phyloP scores from a whole-genome alignment of 768 basidiomycete species.

The Pleurotus salmoneostramineus region DNA sequence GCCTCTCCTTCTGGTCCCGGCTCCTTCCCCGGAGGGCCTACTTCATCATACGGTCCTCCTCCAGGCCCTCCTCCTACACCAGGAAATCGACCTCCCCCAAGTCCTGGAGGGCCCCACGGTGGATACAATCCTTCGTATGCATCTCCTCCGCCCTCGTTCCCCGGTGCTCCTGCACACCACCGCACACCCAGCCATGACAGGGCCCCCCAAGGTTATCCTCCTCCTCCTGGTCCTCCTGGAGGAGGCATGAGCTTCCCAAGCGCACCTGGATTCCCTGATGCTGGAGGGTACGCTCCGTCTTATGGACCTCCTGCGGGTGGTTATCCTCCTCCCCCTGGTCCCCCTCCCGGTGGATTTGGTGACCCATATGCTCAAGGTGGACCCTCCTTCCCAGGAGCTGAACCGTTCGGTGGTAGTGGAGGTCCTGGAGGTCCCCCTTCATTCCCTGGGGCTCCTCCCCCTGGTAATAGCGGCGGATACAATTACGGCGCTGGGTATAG shows the following conservation, averaged over 20 bases:
- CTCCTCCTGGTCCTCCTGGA: conserved; percentile 5
- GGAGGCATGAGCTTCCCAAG: conserved; percentile 1
- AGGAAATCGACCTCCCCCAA: not conserved
- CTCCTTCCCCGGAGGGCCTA: conserved; percentile 11
- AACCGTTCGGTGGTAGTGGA: conserved; percentile 22
- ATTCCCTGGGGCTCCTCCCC: conserved; percentile 12
- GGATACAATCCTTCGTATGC: conserved; percentile 7
- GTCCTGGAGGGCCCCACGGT: conserved; percentile 7
- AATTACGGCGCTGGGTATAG: not conserved
- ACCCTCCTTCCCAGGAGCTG: conserved; percentile 34
- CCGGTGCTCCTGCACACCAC: conserved; percentile 18
- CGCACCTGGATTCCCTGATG: conserved; percentile 20
- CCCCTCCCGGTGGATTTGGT: conserved; percentile 10
- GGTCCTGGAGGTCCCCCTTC: conserved; percentile 16
- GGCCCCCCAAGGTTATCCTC: conserved; percentile 23
- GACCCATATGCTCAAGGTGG: conserved; percentile 20
- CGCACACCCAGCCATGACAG: conserved; percentile 11
- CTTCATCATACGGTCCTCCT: conserved; percentile 11
- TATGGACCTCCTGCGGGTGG: conserved; percentile 13
- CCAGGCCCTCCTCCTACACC: conserved; percentile 12
- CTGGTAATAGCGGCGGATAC: not conserved
- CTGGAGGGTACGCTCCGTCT: not conserved
- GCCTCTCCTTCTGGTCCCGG: not conserved
- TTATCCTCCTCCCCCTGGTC: conserved; percentile 10
- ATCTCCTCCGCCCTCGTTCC: conserved; percentile 23